These are phyloP conservation scores for Bocquillonia castaneifolia DNA, from an alignment of 441 rosid genomes.

Conservation along the genomic window DNA sequence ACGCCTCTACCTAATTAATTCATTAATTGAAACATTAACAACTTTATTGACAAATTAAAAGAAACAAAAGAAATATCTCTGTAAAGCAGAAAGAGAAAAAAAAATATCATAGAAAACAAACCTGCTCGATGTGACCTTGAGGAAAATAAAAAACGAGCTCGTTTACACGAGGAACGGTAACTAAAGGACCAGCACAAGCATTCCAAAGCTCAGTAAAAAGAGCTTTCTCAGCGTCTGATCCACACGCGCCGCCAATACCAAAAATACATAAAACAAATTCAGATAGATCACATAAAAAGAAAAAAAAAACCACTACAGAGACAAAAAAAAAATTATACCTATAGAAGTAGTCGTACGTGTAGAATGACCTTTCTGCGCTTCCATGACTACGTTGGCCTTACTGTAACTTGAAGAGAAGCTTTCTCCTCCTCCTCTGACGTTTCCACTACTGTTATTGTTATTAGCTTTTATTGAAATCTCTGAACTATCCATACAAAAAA, in stretches of 20 bases:
- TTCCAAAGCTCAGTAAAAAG: constrained; percentile 93
- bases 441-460: constrained; percentile 30
- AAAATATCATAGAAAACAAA: constrained; percentile 15
- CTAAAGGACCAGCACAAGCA: constrained; percentile 97
- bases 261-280: neutral
- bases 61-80: neutral
- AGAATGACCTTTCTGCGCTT: constrained; percentile 43
- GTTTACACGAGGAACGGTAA: constrained; percentile 77
- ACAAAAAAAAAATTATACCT: constrained; percentile 29
- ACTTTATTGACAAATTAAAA: constrained; percentile 15
- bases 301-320: constrained; percentile 7
- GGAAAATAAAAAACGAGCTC: constrained; percentile 93
- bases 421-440: constrained; percentile 46
- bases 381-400: constrained; percentile 35
- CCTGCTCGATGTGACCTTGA: constrained; percentile 98
- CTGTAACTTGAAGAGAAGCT: constrained; percentile 45
- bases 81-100: neutral
- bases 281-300: constrained; percentile 11
- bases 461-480: constrained; percentile 52
- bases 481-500: constrained; percentile 38
- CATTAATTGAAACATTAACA: too few relatives aligned
- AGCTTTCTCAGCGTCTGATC: constrained; percentile 63
- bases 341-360: constrained; percentile 28
- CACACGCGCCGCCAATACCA: constrained; percentile 22
- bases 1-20: constrained; percentile 76